Base-by-base conservation (phyloP, 345 rosid species). In the Euphorbia peplus region DNA sequence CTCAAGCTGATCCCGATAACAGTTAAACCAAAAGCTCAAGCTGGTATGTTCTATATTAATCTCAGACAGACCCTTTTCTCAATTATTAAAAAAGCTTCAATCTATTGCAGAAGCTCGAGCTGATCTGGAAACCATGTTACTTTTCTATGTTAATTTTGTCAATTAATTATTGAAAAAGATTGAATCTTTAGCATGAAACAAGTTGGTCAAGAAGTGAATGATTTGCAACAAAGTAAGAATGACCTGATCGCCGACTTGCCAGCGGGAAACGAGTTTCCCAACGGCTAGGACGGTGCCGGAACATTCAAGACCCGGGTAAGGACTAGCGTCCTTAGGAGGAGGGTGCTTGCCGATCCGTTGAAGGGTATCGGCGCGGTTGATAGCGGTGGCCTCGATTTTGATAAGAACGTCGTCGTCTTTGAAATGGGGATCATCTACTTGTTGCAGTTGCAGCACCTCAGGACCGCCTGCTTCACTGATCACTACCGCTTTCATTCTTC, bases 221-320 rank as follows among this genome's bases (percentile, higher is more conserved):
- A 25, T 48, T 24, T 21, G n/a, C 18, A n/a, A 22, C n/a, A n/a
- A 42, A 28, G 39, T 14, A 14, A 47, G 50, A 63, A 58, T 39
- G 50, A 87, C 98, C 89, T 90, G 86, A 71, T 90, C 91, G 25
- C 96, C 96, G 11, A 85, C 75, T 62, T 87, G 88, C 97, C 96
- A 93, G 44, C 87, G 87, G 54, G 90, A 82, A 50, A 90, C 98
- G 66, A 35, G 67, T 25, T 73, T 75, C 8, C 96, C 97, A 0
- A 89, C 75, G 12, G 90, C 77, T 37, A 75, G 86, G 21, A 93
- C 51, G 64, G 83, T 89, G n/a, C 96, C 97, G 22, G 96, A 90
- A 66, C 98, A 93, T 70, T 90, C 98, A 29, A 93, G 87, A 50
- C 98, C 92, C 15, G 54, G 96, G 72, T 81, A 80, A 25, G 84